Evolutionary conservation across 208 protist species (phyloP).

Genomic region (Borovskyia barvae): DNA sequence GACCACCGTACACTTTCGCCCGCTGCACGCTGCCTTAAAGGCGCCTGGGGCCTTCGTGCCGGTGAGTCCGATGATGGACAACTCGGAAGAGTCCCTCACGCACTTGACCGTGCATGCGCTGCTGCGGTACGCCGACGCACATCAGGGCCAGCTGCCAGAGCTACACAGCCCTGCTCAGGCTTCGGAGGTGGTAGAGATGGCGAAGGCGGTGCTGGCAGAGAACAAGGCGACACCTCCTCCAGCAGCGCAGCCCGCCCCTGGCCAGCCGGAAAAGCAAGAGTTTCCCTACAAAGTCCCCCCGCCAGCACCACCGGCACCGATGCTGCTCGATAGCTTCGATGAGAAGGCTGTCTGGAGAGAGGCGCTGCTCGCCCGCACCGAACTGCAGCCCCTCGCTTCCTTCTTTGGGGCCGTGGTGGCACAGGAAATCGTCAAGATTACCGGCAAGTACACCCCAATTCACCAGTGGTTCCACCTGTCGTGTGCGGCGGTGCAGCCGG

Average conservation of each 20-base stretch:
- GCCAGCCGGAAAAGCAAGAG: slow-evolving; percentile 43
- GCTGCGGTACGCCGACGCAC: slow-evolving; percentile 64
- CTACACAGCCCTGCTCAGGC: slow-evolving; percentile 69
- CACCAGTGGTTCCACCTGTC: slow-evolving; percentile 96
- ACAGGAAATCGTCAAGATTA: slow-evolving; percentile 97
- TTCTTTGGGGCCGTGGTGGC: slow-evolving; percentile 94
- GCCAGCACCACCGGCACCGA: slow-evolving; percentile 52
- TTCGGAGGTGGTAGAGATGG: slow-evolving; percentile 49
- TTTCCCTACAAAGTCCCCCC: slow-evolving; percentile 59
- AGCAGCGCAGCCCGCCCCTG: background rate
- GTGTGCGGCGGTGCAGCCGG: slow-evolving; percentile 71
- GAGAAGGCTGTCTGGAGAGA: slow-evolving; percentile 40
- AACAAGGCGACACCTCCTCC: slow-evolving; percentile 43
- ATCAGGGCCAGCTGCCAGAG: slow-evolving; percentile 49
- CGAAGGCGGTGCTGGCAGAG: slow-evolving; percentile 50
- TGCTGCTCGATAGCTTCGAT: slow-evolving; percentile 59
- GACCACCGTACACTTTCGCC: slow-evolving; percentile 46
- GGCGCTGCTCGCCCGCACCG: slow-evolving; percentile 65
- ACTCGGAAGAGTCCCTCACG: slow-evolving; percentile 68
- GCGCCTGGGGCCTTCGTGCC: slow-evolving; percentile 67
- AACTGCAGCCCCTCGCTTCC: slow-evolving; percentile 89
- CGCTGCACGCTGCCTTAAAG: slow-evolving; percentile 50
- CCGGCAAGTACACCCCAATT: slow-evolving; percentile 96
- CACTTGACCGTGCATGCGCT: slow-evolving; percentile 66
- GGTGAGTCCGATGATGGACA: slow-evolving; percentile 88